These are phyloP conservation scores for Cetradonia linearis DNA, from an alignment of 495 filamentous ascomycete genomes.

Conservation along the genomic window DNA sequence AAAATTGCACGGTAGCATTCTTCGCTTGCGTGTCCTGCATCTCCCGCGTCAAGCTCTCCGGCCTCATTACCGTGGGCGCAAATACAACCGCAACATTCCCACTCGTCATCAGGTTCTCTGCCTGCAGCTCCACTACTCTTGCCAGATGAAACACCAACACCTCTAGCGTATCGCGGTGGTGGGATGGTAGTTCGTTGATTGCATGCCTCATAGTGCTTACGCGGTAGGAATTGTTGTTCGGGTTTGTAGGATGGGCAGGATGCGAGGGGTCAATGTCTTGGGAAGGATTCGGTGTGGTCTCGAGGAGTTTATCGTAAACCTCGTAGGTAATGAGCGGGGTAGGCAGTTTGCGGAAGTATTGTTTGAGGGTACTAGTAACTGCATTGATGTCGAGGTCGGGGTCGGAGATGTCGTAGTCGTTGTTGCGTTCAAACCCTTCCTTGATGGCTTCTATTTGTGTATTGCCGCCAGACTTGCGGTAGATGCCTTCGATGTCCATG, in stretches of 20 bases:
- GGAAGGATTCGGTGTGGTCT: slow-evolving; percentile 39
- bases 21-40: slow-evolving; percentile 94
- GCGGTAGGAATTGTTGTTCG: slow-evolving; percentile 36
- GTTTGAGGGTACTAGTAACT: slow-evolving; percentile 90
- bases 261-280: slow-evolving; percentile 21
- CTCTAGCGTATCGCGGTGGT: slow-evolving; percentile 81
- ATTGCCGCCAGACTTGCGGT: slow-evolving; percentile 90
- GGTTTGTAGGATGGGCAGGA: slow-evolving; percentile 26
- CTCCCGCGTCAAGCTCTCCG: slow-evolving; percentile 76
- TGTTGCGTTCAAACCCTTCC: slow-evolving; percentile 77
- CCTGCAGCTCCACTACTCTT: slow-evolving; percentile 71
- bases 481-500: slow-evolving; percentile 97
- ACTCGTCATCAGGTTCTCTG: slow-evolving; percentile 87
- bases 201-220: slow-evolving; percentile 57
- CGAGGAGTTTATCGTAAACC: slow-evolving; percentile 80
- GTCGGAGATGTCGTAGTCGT: slow-evolving; percentile 85
- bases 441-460: slow-evolving; percentile 77
- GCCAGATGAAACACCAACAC: slow-evolving; percentile 91
- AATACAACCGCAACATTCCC: slow-evolving; percentile 96
- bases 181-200: slow-evolving; percentile 64
- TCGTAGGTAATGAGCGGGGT: slow-evolving; percentile 86
- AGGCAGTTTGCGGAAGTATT: slow-evolving; percentile 93
- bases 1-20: slow-evolving; percentile 78
- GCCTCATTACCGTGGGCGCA: slow-evolving; percentile 93
- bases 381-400: slow-evolving; percentile 90